Base-by-base conservation (phyloP, 2,329 filamentous ascomycete species). In the Aspergillus novoparasiticus region DNA sequence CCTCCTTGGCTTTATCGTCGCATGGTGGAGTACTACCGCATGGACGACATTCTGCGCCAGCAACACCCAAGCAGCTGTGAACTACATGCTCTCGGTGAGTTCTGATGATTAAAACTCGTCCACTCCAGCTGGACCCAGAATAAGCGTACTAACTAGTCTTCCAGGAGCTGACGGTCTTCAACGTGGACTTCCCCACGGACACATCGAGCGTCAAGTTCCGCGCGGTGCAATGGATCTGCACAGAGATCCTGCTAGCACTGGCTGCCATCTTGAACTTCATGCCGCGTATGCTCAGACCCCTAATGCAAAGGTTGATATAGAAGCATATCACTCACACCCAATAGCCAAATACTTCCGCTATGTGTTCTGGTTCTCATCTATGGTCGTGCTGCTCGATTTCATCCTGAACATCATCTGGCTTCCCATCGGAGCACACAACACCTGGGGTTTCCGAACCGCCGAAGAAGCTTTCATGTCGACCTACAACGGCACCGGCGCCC, bases 21-120 rank as follows among this genome's bases (percentile, higher is more conserved):
- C 86, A 0, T 88, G 85, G 86, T 88, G 86, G 86, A 85, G 83
- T 68, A 87, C 85, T 0, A 87, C 85, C 0, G 86, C 86, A 1
- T 88, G 86, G 86, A 88, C 86, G 2, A 87, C 83, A 0, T 85
- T 85, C 61, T 85, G 83, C 70, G 83, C 83, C 3, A 85, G 83
- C 79, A 85, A 85, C 66, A 84, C 82, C 0, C 83, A 85, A 63
- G 76, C 79, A 30, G 83, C 82, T 16, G 79, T 79, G 19, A 85
- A 85, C 64, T 85, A 84, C 57, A 82, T 85, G 80, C 80, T 85
- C 54, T 80, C 83, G 48, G 83, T 84, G 69, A 59, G 79, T 65
- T 53, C 9, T n/a, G 6, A 3, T 5, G 23, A 26, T 46, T 51
- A n/a, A 12, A 16, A 32, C 11, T 51, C 28, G n/a, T 16, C 26